Base-by-base conservation (phyloP, 495 filamentous ascomycete genomes). In the Aspergillus mulundensis region DNA sequence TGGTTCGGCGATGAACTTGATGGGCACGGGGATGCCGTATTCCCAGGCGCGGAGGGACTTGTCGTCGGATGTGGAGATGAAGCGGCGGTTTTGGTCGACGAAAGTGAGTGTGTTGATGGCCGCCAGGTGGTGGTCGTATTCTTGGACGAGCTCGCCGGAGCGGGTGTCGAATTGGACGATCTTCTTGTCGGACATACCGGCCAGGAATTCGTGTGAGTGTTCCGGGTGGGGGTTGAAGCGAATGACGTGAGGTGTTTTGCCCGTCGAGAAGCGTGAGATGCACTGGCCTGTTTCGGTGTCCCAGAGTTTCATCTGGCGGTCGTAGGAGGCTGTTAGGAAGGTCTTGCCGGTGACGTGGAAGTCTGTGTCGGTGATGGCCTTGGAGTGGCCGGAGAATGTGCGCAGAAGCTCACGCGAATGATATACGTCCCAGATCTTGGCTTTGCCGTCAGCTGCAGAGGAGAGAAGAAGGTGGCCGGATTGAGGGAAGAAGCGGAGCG, bases 21-120 rank as follows among this genome's bases (percentile, higher is more conserved):
- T 89, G 42, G 90, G 83, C 0, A 96, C 91, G 5, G 92, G 92
- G 65, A 98, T 97, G 57, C 89, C 89, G 74, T 95, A 96, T 75
- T 97, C 95, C 94, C 94, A 98, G 7, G 92, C 93, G 54, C 94
- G 84, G 23, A 99, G 77, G 23, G 87, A 92, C 70, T 96, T 95
- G 75, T 99, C 94, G 73, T 99, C 95, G 5, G 88, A 92, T 11
- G 95, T 97, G 24, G 94, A 91, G 81, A 97, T 94, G 82, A 99
- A 97, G 46, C 95, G 87, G 38, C 94, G 85, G 71, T 90, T 89
- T 51, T 95, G 85, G 70, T 96, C 94, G 61, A 95, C 90, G 69
- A 97, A 98, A 36, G 91, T 95, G 64, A 97, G 88, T 8, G 93
- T 97, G 75, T 97, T 97, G 77, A 99, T 84, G n/a, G 93, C 88